Conservation (phyloP, 1,284 basidiomycete genomes). For the Trichosporon sp. region DNA sequence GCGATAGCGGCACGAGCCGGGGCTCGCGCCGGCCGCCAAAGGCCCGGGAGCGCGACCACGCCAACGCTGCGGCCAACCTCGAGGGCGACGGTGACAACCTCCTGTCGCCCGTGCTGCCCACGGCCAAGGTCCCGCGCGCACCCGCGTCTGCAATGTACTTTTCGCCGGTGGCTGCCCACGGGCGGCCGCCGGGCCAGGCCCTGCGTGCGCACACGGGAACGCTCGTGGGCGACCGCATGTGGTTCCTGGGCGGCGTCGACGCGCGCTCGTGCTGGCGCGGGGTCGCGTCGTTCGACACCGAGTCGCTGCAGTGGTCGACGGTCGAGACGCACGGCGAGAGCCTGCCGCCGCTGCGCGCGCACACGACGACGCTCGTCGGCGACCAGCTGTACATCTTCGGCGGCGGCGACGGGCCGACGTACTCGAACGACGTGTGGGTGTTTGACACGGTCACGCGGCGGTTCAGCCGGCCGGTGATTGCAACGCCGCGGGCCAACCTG, state of each 20-base stretch:
- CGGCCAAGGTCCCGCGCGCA: slow-evolving; percentile 23
- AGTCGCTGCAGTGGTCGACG: slow-evolving; percentile 84
- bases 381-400: slow-evolving; percentile 73
- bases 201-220: slow-evolving; percentile 81
- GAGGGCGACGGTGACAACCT: slow-evolving; percentile 8
- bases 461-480: slow-evolving; percentile 55
- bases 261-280: slow-evolving; percentile 67
- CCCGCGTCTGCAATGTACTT: slow-evolving; percentile 67
- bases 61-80: neutral
- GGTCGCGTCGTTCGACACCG: slow-evolving; percentile 80
- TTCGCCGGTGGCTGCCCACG: slow-evolving; percentile 76
- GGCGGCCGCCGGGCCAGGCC: slow-evolving; percentile 64
- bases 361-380: slow-evolving; percentile 80
- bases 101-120: slow-evolving; percentile 24
- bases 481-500: slow-evolving; percentile 40
- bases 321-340: slow-evolving; percentile 68
- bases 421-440: slow-evolving; percentile 63
- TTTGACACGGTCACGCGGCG: slow-evolving; percentile 71
- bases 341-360: slow-evolving; percentile 78
- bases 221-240: slow-evolving; percentile 72
- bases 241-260: slow-evolving; percentile 86
- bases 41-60: slow-evolving; percentile 19
- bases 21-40: slow-evolving; percentile 15
- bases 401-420: slow-evolving; percentile 69
- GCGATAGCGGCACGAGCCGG: neutral